phyloP scores from a whole-genome alignment of 2,329 filamentous ascomycete species.

The Alternaria consortialis region DNA sequence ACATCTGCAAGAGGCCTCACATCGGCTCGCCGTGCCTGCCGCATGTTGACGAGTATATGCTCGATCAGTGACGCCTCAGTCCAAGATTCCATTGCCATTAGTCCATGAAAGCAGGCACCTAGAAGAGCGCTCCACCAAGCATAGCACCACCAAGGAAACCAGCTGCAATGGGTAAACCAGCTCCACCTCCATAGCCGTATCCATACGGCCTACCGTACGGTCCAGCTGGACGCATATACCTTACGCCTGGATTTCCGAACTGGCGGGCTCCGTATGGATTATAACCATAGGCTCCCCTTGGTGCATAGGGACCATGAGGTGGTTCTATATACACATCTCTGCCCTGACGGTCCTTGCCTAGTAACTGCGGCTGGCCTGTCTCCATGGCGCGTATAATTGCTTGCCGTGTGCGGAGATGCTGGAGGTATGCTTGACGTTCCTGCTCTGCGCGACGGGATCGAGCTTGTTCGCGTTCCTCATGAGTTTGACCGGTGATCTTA shows the following conservation, averaged over 20 bases:
- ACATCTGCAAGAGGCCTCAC: not conserved
- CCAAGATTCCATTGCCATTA: not conserved
- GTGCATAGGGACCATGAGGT: constrained; percentile 50
- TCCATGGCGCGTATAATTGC: constrained; percentile 62
- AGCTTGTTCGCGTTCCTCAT: constrained; percentile 61
- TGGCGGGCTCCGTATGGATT: constrained; percentile 57
- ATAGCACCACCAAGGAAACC: constrained; percentile 47
- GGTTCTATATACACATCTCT: constrained; percentile 68
- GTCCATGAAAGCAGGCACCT: not conserved
- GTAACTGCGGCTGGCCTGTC: constrained; percentile 64
- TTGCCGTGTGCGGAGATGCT: constrained; percentile 60
- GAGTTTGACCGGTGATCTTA: constrained; percentile 65
- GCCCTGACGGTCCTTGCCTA: constrained; percentile 64
- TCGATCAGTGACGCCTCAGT: not conserved
- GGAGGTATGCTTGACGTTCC: constrained; percentile 62
- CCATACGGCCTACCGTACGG: constrained; percentile 57
- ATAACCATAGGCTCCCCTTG: constrained; percentile 51
- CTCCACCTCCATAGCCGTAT: constrained; percentile 51
- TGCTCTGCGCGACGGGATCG: constrained; percentile 59
- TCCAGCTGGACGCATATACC: constrained; percentile 59
- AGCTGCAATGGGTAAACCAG: constrained; percentile 47
- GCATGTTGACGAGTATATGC: not conserved
- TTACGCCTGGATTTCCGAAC: constrained; percentile 59
- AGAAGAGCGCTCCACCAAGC: constrained; percentile 44
- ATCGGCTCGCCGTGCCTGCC: not conserved